phyloP scores from a whole-genome alignment of 1,139 yeast species.

The Blastobotrys serpentis region DNA sequence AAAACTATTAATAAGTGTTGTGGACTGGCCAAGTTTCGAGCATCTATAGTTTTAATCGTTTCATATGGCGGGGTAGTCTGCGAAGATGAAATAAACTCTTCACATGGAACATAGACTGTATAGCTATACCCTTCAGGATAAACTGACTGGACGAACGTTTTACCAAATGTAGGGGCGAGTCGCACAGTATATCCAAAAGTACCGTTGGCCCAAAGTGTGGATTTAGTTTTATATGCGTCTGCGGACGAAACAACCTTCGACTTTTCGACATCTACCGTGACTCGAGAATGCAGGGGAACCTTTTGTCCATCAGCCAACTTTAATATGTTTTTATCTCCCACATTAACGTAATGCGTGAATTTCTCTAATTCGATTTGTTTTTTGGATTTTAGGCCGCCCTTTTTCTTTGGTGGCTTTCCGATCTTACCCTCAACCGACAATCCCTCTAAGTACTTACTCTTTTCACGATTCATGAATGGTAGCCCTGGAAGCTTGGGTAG shows the following conservation, averaged over 20 bases:
- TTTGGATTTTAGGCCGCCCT: slow-evolving; percentile 33
- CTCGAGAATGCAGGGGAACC: slow-evolving; percentile 76
- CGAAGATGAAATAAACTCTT: slow-evolving; percentile 42
- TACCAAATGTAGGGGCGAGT: slow-evolving; percentile 57
- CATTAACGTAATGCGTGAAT: slow-evolving; percentile 68
- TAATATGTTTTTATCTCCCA: slow-evolving; percentile 60
- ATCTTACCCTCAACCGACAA: slow-evolving; percentile 59
- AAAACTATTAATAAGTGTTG: slow-evolving; percentile 52
- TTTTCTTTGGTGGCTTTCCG: slow-evolving; percentile 42
- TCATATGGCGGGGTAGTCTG: background rate
- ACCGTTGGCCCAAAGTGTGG: slow-evolving; percentile 18
- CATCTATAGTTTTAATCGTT: slow-evolving; percentile 1
- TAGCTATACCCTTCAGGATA: slow-evolving; percentile 68
- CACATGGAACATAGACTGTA: slow-evolving; percentile 64
- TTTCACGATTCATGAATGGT: slow-evolving; percentile 62
- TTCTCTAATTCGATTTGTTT: slow-evolving; percentile 28
- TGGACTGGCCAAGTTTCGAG: slow-evolving; percentile 6
- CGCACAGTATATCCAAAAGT: slow-evolving; percentile 76
- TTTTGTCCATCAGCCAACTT: slow-evolving; percentile 56
- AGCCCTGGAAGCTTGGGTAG: slow-evolving; percentile 71
- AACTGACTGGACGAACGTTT: slow-evolving; percentile 69
- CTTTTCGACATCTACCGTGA: slow-evolving; percentile 68
- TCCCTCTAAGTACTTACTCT: slow-evolving; percentile 56
- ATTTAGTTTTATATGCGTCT: slow-evolving; percentile 53
- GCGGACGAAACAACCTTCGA: slow-evolving; percentile 67